phyloP scores from a whole-genome alignment of 2,329 filamentous ascomycete genomes.

The Periconia sp. region DNA sequence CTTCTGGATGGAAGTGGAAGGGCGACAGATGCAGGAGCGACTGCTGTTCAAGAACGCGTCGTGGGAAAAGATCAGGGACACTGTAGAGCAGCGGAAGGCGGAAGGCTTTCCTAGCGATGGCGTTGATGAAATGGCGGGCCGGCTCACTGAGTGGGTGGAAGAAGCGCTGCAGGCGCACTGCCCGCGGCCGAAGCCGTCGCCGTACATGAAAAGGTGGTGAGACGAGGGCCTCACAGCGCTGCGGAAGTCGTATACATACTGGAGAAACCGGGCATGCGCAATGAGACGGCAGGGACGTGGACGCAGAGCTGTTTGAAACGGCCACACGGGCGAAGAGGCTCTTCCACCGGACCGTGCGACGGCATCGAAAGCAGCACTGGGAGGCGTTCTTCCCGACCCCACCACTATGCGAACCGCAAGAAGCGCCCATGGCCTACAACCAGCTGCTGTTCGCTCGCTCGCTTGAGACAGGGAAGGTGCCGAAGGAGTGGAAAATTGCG shows the following conservation, averaged over 20 bases:
- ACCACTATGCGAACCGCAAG: slow-evolving; percentile 11
- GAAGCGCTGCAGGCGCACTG: slow-evolving; percentile 6
- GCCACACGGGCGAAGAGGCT: slow-evolving; percentile 11
- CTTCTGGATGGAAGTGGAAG: too few species aligned
- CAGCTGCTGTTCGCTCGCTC: slow-evolving; percentile 16
- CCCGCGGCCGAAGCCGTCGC: slow-evolving; percentile 1
- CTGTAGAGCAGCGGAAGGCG: slow-evolving; percentile 3
- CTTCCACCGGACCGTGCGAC: slow-evolving; percentile 13
- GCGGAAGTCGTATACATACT: slow-evolving; percentile 15
- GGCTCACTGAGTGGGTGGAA: slow-evolving; percentile 5
- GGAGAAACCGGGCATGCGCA: slow-evolving; percentile 12
- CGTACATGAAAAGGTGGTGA: slow-evolving; percentile 13
- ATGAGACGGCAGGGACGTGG: slow-evolving; percentile 9
- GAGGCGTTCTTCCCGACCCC: slow-evolving; percentile 14
- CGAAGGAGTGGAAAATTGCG: slow-evolving; percentile 19
- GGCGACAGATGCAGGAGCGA: slow-evolving; percentile 3
- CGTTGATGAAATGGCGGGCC: slow-evolving; percentile 8
- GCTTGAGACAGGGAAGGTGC: slow-evolving; percentile 18
- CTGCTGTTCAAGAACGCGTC: slow-evolving; percentile 16
- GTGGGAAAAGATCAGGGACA: slow-evolving; percentile 13
- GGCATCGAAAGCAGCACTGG: slow-evolving; percentile 15
- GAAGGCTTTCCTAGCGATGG: slow-evolving; percentile 2
- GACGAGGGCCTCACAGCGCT: slow-evolving; percentile 7
- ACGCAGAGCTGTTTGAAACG: slow-evolving; percentile 7
- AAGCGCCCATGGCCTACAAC: slow-evolving; percentile 8